These are phyloP conservation scores for Aegilops speltoides DNA, from an alignment of 176 grass and related monocot species.

Conservation along the genomic window DNA sequence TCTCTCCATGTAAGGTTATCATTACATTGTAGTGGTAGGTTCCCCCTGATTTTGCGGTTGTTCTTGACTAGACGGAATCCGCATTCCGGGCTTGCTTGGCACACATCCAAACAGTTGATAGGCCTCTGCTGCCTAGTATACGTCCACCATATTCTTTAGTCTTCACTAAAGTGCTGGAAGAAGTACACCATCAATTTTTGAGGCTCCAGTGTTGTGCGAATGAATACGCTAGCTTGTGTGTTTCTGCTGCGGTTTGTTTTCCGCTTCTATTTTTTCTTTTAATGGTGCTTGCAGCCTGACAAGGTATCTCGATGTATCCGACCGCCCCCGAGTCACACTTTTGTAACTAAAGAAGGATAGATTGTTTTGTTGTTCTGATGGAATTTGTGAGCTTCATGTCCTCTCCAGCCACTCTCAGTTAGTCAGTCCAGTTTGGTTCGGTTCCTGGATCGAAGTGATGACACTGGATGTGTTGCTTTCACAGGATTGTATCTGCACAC, in stretches of 20 bases:
- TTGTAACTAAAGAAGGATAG: conserved; percentile 13
- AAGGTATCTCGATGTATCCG: neutral
- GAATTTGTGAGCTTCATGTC: conserved; percentile 9
- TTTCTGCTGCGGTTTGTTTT: neutral
- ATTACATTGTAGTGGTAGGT: conserved; percentile 31
- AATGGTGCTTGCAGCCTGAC: conserved; percentile 17
- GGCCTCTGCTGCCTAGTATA: conserved; percentile 10
- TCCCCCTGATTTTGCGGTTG: conserved; percentile 32
- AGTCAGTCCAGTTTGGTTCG: neutral
- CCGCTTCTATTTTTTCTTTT: neutral
- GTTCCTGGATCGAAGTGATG: conserved; percentile 15
- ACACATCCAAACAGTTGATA: conserved; percentile 22
- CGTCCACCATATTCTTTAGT: conserved; percentile 8
- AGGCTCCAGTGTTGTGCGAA: conserved; percentile 18
- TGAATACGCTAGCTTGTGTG: too few relatives aligned
- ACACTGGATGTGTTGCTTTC: neutral
- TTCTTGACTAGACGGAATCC: conserved; percentile 41
- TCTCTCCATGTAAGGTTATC: conserved; percentile 81
- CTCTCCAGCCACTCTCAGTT: neutral
- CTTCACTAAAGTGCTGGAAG: conserved; percentile 29
- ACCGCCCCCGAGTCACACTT: neutral
- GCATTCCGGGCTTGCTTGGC: conserved; percentile 39
- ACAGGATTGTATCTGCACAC: neutral
- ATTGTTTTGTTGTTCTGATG: conserved; percentile 9
- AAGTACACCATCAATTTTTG: conserved; percentile 30